phyloP scores from a whole-genome alignment of 1,284 basidiomycete species.

The Pseudozyma tsukubaensis region DNA sequence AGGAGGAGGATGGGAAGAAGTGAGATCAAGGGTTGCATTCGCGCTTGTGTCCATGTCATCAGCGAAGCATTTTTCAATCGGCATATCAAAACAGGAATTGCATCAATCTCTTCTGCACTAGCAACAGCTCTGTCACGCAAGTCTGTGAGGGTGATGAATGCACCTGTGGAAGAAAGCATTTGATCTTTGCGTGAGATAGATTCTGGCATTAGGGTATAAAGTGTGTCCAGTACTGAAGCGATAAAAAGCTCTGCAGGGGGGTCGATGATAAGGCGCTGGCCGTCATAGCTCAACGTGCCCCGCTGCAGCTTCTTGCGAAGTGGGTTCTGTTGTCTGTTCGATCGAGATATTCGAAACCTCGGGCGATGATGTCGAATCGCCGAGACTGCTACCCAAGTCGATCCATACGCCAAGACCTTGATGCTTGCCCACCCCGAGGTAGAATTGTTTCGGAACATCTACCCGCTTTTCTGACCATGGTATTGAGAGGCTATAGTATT shows the following conservation, averaged over 20 bases:
- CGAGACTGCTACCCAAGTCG: slow-evolving; percentile 27
- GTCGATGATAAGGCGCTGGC: too few relatives aligned
- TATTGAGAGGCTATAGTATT: slow-evolving; percentile 26
- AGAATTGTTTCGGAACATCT: slow-evolving; percentile 40
- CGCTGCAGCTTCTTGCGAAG: background rate
- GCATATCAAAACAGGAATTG: too few relatives aligned
- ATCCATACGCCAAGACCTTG: slow-evolving; percentile 42
- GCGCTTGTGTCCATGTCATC: too few relatives aligned
- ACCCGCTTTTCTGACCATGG: slow-evolving; percentile 26
- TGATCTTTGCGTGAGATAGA: background rate
- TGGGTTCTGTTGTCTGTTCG: background rate
- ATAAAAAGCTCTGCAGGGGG: too few relatives aligned
- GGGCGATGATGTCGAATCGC: background rate
- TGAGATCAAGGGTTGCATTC: too few relatives aligned
- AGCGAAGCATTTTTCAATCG: too few relatives aligned
- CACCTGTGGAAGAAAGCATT: background rate
- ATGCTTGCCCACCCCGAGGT: slow-evolving; percentile 35
- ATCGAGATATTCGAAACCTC: background rate
- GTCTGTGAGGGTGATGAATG: too few relatives aligned
- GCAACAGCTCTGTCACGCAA: too few relatives aligned
- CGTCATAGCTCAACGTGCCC: background rate
- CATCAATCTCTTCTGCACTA: background rate
- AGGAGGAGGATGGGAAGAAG: background rate
- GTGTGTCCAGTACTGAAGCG: background rate
- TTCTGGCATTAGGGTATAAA: too few relatives aligned